These are phyloP conservation scores for Beauveria sp. DNA, from an alignment of 2,329 filamentous ascomycete genomes.

Conservation along the genomic window DNA sequence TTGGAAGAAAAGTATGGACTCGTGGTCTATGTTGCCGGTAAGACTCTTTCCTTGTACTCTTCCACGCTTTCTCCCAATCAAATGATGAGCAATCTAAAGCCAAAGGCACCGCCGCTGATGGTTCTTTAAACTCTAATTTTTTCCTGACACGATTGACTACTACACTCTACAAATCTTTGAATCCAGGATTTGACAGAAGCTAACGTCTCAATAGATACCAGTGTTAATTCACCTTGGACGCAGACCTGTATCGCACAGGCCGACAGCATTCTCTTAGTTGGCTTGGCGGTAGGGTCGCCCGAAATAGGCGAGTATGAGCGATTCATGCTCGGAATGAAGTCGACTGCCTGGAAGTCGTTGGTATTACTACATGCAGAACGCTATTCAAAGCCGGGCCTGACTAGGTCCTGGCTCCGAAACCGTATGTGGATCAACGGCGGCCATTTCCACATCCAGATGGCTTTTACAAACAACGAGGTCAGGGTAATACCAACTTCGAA, in stretches of 20 bases:
- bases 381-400: slow-evolving; percentile 77
- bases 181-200: background rate
- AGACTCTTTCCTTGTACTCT: slow-evolving; percentile 20
- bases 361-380: slow-evolving; percentile 84
- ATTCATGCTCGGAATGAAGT: slow-evolving; percentile 94
- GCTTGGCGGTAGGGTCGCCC: slow-evolving; percentile 81
- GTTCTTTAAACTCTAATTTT: slow-evolving; percentile 59
- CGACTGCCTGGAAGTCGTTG: slow-evolving; percentile 86
- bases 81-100: slow-evolving; percentile 47
- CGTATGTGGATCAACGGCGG: slow-evolving; percentile 97
- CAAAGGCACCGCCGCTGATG: slow-evolving; percentile 48
- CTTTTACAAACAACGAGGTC: slow-evolving; percentile 68
- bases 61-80: background rate
- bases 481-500: slow-evolving; percentile 69
- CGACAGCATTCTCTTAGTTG: slow-evolving; percentile 90
- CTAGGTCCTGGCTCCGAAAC: slow-evolving; percentile 82
- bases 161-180: background rate
- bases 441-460: slow-evolving; percentile 96
- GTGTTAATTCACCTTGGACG: slow-evolving; percentile 95
- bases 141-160: slow-evolving; percentile 43
- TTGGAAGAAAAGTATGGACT: slow-evolving; percentile 95
- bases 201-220: slow-evolving; percentile 59
- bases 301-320: slow-evolving; percentile 93
- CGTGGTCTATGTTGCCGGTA: slow-evolving; percentile 84
- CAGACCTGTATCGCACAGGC: slow-evolving; percentile 96